A percentile compares a stretch with the other conserved stretches of the same genome.
phyloP scores from a whole-genome alignment of 768 basidiomycete genomes.

The Suillus hirtellus region DNA sequence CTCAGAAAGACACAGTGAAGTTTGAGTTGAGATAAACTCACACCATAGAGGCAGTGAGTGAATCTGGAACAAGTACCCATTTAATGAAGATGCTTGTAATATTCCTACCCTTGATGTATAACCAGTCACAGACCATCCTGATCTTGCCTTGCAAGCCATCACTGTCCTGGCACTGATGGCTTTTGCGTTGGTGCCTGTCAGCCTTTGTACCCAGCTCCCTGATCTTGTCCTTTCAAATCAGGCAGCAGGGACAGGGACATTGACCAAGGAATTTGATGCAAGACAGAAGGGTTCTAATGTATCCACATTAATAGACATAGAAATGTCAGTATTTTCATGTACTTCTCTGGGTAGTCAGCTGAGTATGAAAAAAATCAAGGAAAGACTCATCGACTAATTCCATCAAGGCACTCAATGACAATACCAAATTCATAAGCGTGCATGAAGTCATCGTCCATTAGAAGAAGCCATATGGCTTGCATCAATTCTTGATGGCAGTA shows the following conservation, averaged over 20 bases:
- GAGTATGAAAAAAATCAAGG: constrained; percentile 26
- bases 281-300: constrained; percentile 20
- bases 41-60: background rate
- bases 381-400: constrained; percentile 17
- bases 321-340: constrained; percentile 10
- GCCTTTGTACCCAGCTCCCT: constrained; percentile 13
- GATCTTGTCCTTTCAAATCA: constrained; percentile 14
- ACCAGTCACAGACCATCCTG: too few relatives aligned
- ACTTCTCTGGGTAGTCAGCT: constrained; percentile 37
- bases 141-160: too few relatives aligned
- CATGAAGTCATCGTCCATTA: constrained; percentile 27
- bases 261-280: constrained; percentile 20
- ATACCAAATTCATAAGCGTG: constrained; percentile 25
- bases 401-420: constrained; percentile 21
- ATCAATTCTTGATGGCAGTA: constrained; percentile 24
- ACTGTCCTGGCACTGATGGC: too few relatives aligned
- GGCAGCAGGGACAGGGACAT: constrained; percentile 25
- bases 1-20: too few relatives aligned
- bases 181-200: constrained; percentile 3
- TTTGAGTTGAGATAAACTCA: background rate
- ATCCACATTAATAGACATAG: constrained; percentile 4
- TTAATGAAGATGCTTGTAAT: too few relatives aligned
- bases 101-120: too few relatives aligned
- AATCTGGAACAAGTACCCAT: background rate
- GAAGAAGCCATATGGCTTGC: constrained; percentile 25